Evolutionary conservation across 208 protist genomes (phyloP), one percentile per base, ranked within the genome.

Genomic region (Strigomonas culicis): DNA sequence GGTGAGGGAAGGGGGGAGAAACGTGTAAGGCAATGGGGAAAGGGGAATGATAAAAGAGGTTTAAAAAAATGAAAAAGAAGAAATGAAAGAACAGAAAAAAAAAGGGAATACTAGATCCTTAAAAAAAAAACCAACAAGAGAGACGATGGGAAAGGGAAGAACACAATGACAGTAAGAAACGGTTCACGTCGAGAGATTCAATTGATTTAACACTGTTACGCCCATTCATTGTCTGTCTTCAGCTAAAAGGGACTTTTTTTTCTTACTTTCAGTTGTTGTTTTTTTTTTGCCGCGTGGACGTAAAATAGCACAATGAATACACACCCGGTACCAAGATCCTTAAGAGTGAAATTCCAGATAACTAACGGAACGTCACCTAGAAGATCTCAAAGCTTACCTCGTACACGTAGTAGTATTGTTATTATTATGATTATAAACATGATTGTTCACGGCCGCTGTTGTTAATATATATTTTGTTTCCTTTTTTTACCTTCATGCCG

Each of bases 1-100:
- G n/a, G n/a, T 25, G 46, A 28, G 2, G 13, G 30, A n/a, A 63
- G 63, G n/a, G 52, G 17, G 24, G 50, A 61, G 28, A 8, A 69
- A 66, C 8, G 21, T 6, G 13, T 17, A 17, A 6, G 36, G 36
- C 6, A 41, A 41, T 41, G 6, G 13, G 36, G 8, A 17, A 13
- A 27, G 31, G 53, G 59, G 11, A 27, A 30, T 24, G 27, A 32
- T 13, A 53, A 53, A 55, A 63, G 41, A 34, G 44, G 4, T 49
- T 34, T 31, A 57, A 59, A n/a, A 63, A 39, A 62, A 27, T 11
- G 22, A 24, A 24, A 60, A 10, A 32, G 46, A 59, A 41, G 69
- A 53, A 32, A 30, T 17, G 28, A 34, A 28, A 15, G 8, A 30
- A 63, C n/a, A 27, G 27, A 36, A 61, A 56, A 39, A 59, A 63